Percentiles rank a stretch among this genome's conserved stretches.
Conservation (phyloP, 2,329 filamentous ascomycete genomes). For the Scedosporium aurantiacum region DNA sequence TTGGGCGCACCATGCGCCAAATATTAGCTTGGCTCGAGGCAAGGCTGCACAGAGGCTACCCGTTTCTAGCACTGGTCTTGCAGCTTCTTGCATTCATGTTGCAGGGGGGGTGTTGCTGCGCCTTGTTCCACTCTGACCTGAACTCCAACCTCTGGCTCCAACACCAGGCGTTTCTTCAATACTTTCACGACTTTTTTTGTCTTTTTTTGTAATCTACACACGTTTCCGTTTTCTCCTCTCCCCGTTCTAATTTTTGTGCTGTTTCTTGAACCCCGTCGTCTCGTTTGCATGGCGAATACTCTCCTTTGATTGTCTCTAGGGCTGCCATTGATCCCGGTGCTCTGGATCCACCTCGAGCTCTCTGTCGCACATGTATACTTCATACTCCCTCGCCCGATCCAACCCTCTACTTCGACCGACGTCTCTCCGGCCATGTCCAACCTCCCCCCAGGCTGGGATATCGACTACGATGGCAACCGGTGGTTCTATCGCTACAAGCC, state of each 20-base stretch:
- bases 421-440: slow-evolving; percentile 10
- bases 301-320: no score
- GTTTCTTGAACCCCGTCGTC: no score
- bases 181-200: no score
- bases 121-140: background rate
- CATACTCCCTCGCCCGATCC: background rate
- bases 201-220: no score
- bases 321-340: no score
- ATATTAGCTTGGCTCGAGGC: background rate
- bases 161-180: background rate
- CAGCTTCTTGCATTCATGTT: background rate
- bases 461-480: slow-evolving; percentile 44
- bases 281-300: no score
- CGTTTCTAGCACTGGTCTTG: background rate
- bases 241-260: no score
- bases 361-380: background rate
- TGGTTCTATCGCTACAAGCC: slow-evolving; percentile 49
- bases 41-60: background rate
- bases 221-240: no score
- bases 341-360: background rate
- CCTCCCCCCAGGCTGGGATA: slow-evolving; percentile 44
- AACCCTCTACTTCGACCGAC: background rate
- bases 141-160: background rate
- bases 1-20: background rate
- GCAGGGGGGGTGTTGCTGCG: background rate